Evolutionary conservation across 495 filamentous ascomycete genomes (phyloP), one percentile per base, ranked within the genome.

Genomic region (Penicillium turbatum): DNA sequence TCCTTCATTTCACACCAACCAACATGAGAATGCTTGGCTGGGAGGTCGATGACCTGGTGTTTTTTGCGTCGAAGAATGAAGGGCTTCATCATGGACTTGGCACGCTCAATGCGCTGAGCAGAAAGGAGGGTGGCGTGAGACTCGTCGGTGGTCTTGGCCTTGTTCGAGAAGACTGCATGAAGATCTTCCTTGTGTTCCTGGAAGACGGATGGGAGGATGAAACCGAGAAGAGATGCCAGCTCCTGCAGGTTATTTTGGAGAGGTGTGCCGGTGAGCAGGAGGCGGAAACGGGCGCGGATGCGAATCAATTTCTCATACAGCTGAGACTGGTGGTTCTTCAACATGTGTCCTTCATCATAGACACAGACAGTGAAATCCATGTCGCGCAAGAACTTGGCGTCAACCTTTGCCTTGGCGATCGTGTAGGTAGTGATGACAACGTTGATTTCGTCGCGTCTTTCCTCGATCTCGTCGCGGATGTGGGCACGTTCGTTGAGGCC

Each of bases 231-330:
- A 2, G 91, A 88, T 1, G 88, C 84, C 39, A 98, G 79, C 68
- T 98, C 93, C 64, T 89, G 87, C 5, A 98, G 79, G 61, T 96
- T 97, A 71, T 98, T 98, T 65, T 98, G 93, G 11, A 98, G 76
- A 0, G 93, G 93, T 0, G 93, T 98, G 5, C 93, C 93, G 2
- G 92, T 97, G 21, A 98, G 77, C 10, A 98, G 79, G 5, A 97
- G 76, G 13, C 88, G 81, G 76, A 93, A 96, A 16, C 77, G 69
- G 5, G 90, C 84, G 0, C 78, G 81, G 24, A 98, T 89, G 38
- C 82, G 77, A 65, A 93, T 86, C 21, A 97, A 75, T 53, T 86
- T 83, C 47, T 85, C 83, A 62, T 97, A 97, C 2, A 87, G 73
- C 12, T 86, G 80, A 0, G 92, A 92, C 13, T 83, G 82, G 24